Conservation (phyloP, 1,284 basidiomycete species). For the Phellopilus nigrolimitatus region DNA sequence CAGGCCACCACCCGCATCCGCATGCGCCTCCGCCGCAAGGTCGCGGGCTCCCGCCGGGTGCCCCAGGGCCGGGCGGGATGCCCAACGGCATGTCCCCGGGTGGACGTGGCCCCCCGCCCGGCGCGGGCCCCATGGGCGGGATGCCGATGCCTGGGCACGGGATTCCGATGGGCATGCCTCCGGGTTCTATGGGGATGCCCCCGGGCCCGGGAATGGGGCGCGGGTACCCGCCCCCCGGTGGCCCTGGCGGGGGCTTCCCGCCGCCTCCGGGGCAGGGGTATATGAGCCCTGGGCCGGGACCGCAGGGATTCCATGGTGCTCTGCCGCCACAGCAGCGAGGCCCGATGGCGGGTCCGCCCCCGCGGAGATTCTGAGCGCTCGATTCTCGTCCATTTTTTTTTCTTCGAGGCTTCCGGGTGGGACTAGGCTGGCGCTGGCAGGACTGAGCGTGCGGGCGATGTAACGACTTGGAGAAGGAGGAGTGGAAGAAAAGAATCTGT, state of each 20-base stretch:
- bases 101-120: slow-evolving; percentile 2
- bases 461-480: too few species aligned
- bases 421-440: too few species aligned
- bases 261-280: slow-evolving; percentile 8
- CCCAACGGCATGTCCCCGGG: slow-evolving; percentile 1
- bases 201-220: slow-evolving; percentile 8
- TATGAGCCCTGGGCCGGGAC: slow-evolving; percentile 13
- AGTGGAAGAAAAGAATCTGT: too few species aligned
- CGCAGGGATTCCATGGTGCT: slow-evolving; percentile 12
- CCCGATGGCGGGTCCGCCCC: slow-evolving; percentile 11
- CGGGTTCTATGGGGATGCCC: slow-evolving; percentile 1
- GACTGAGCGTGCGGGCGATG: too few species aligned
- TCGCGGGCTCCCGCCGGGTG: slow-evolving; percentile 9
- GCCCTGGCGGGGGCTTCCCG: slow-evolving; percentile 8
- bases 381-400: neutral
- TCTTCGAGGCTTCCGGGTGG: too few species aligned
- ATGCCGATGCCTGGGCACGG: slow-evolving; percentile 12
- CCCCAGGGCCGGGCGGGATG: slow-evolving; percentile 10
- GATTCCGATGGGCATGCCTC: slow-evolving; percentile 13
- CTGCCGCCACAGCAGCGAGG: slow-evolving; percentile 13
- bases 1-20: slow-evolving; percentile 1
- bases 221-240: slow-evolving; percentile 16
- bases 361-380: slow-evolving; percentile 14
- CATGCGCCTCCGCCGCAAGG: slow-evolving; percentile 8
- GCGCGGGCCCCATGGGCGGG: slow-evolving; percentile 5